Evolutionary conservation across 768 basidiomycete species (phyloP), one percentile per base, ranked within the genome.

Genomic region (Guyanaporus albipodus): DNA sequence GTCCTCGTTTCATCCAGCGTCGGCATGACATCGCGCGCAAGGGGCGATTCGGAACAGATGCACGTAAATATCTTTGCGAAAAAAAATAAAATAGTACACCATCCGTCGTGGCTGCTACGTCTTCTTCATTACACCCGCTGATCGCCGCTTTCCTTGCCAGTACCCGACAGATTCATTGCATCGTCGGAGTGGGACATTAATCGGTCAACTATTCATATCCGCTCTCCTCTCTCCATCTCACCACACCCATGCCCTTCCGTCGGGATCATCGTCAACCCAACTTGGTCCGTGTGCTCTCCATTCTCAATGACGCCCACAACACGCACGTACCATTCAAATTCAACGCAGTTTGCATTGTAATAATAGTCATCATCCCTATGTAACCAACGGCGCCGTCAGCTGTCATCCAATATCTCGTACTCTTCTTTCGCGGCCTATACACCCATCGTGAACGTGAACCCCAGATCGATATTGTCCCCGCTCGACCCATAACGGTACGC

Each of bases 351-450:
- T 14, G 11, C 14, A 10, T 10, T 29, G 11, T 29, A 10, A 12
- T 29, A n/a, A n/a, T n/a, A n/a, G n/a, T n/a, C n/a, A n/a, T n/a
- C n/a, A n/a, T n/a, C n/a, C n/a, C n/a, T n/a, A n/a, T n/a, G n/a
- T n/a, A n/a, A n/a, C n/a, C n/a, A n/a, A n/a, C n/a, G n/a, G n/a
- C 28, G 10, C 28, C 31, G 32, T 54, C 56, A 69, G 19, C 67
- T 41, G 0, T 61, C 72, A 48, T 85, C 83, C 51, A 89, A 57
- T 38, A 87, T 78, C 64, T 87, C 85, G 50, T 77, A 77, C 60
- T 85, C 77, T 3, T 85, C 87, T 49, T 79, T 75, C 53, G 80
- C 74, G 31, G 87, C 87, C 87, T 89, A 57, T 46, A 41, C 37
- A 14, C n/a, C 28, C 17, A 18, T 35, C 11, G 12, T 38, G 12